Evolutionary conservation across 331 rosid species (phyloP), one percentile per base, ranked within the genome.

Genomic region (Pyracantha coccinea): DNA sequence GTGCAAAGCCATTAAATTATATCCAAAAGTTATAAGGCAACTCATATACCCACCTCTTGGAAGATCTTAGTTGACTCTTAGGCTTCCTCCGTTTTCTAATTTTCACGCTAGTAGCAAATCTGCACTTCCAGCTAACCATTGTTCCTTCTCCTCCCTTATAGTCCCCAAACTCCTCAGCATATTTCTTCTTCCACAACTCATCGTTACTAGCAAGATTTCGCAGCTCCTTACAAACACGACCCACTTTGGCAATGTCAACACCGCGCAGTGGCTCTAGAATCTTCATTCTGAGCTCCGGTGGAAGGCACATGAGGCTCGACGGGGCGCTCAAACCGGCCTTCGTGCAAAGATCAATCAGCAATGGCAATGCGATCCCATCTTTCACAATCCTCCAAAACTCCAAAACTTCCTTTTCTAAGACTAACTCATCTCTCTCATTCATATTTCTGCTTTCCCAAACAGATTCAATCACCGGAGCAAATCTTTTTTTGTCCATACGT

Each of bases 321-420:
- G 97, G 97, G 44, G 84, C 70, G 1, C 55, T 80, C 53, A 92
- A 69, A 19, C 89, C 85, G 58, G 85, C 79, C 79, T 79, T 83
- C 28, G 82, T 89, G 72, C 96, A 90, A 16, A 92, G 83, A 75
- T 92, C 93, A 77, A 88, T 92, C 63, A 88, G 73, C 13, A 90
- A 84, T 15, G 97, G 97, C 74, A 87, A 75, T 44, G 78, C 89
- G 71, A 92, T 83, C 77, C 79, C 81, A 81, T 92, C 96, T 70
- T 90, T 90, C 71, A 85, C 91, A 73, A 75, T 74, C 79, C 80
- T 92, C 97, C 96, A 91, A 44, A 89, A 80, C 73, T 89, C 86
- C 41, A 35, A 35, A 35, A 35, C 12, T 35, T 35, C 41, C 12
- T 35, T 35, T 35, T 35, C 41, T 60, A 88, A 83, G 53, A 88